Conservation (phyloP, 2,329 filamentous ascomycete genomes). For the Aspergillus sp. region DNA sequence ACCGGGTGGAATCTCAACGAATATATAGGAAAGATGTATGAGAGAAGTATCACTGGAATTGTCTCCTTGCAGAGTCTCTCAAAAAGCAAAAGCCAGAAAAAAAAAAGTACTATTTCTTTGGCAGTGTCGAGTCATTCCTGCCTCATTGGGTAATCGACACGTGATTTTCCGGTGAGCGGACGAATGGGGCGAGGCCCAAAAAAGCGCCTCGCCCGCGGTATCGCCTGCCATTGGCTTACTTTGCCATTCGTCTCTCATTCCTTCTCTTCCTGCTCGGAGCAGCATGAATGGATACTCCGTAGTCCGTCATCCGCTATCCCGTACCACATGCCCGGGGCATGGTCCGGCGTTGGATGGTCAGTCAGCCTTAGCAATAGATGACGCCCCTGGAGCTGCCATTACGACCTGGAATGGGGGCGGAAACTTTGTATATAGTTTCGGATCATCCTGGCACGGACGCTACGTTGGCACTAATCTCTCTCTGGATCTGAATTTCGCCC, state of each 20-base stretch:
- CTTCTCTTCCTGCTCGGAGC: neutral
- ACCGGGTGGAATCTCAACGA: no score
- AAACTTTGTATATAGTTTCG: neutral
- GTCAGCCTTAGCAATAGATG: neutral
- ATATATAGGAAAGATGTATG: no score
- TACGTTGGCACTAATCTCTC: neutral
- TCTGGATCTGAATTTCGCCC: neutral
- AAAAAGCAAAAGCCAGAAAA: no score
- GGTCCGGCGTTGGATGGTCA: no score
- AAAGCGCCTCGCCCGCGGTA: neutral
- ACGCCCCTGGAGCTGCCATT: neutral
- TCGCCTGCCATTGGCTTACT: neutral
- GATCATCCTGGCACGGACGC: neutral
- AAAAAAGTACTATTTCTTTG: no score
- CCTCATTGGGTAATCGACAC: slow-evolving; percentile 16
- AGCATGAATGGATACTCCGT: neutral
- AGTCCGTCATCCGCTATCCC: neutral
- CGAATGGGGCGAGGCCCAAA: neutral
- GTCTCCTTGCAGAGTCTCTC: no score
- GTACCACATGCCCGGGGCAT: no score
- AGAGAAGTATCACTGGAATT: no score
- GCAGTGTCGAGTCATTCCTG: neutral
- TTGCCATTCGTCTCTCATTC: neutral
- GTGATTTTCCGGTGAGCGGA: slow-evolving; percentile 30
- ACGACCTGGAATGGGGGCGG: neutral